Evolutionary conservation across 2,329 filamentous ascomycete species (phyloP), one percentile per base, ranked within the genome.

Genomic region (Colletotrichum truncatum): DNA sequence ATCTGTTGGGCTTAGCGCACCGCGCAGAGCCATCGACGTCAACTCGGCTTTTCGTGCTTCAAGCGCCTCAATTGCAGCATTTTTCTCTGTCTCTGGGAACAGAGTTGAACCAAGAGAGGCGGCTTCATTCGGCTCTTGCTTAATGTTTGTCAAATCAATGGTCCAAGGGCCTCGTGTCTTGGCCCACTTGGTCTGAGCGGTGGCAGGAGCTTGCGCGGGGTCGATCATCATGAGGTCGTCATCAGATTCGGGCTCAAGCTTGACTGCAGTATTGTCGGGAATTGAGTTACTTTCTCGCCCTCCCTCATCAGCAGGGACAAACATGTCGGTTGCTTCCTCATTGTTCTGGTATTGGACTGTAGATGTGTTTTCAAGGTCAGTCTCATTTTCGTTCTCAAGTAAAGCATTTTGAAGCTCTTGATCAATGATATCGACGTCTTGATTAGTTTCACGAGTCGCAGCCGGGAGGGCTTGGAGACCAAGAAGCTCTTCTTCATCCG

Each of bases 101-200:
- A 4, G 30, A 26, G 1, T 34, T 6, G 9, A 3, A 10, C 10
- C 1, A 6, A 14, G 28, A 14, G 9, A 10, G 6, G 21, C 7
- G 11, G 12, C 32, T 14, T 11, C 21, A 6, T 16, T 11, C 7
- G 34, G 21, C 4, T 54, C 51, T 6, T 30, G 12, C 36, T 54
- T 30, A 6, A 54, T 18, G 23, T 8, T 7, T 6, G 10, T 8
- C 23, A 64, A 23, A 16, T 64, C 53, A 5, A 52, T 45, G 3
- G 16, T 23, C 4, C 11, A 21, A 3, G 34, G 6, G 1, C 3
- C 7, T n/a, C 34, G 38, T 9, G 41, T 34, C 16, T 51, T 10
- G 10, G 36, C 18, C 60, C 60, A 64, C 10, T 26, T 14, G 9
- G 9, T 4, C 4, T 14, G 60, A 10, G 60, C 60, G 4, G 11